Conservation (phyloP, 257 asterid genomes). For the Petrea volubilis region DNA sequence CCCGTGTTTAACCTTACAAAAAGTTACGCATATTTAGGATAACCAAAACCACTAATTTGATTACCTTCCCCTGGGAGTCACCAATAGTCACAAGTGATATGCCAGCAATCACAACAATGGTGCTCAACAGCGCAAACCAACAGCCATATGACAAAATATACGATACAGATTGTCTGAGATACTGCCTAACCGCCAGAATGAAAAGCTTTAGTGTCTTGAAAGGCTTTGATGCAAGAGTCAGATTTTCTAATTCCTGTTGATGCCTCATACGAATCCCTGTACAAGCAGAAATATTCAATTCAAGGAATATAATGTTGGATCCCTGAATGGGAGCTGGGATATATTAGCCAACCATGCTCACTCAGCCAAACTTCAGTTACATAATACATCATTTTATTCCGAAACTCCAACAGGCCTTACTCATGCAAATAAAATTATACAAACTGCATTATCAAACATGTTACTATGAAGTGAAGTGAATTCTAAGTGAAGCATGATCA, state of each 20-base stretch:
- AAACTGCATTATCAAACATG: too few relatives aligned
- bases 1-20: background rate
- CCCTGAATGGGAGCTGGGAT: background rate
- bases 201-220: constrained; percentile 65
- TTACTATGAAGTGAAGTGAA: background rate
- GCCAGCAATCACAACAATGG: constrained; percentile 30
- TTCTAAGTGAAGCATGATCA: background rate
- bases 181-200: constrained; percentile 53
- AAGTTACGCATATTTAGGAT: background rate
- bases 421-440: background rate
- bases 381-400: background rate
- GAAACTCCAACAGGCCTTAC: background rate
- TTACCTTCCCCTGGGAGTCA: constrained; percentile 83
- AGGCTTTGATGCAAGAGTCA: constrained; percentile 70
- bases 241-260: constrained; percentile 60
- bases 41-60: background rate
- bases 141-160: constrained; percentile 67
- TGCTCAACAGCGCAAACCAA: constrained; percentile 50
- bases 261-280: constrained; percentile 64
- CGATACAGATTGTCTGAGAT: constrained; percentile 47
- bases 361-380: background rate
- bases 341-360: background rate
- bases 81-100: constrained; percentile 46
- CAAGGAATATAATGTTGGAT: background rate
- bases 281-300: constrained; percentile 30